Evolutionary conservation across 176 grass and related monocot species (phyloP), one percentile per base, ranked within the genome.

Genomic region (Carex scoparia): DNA sequence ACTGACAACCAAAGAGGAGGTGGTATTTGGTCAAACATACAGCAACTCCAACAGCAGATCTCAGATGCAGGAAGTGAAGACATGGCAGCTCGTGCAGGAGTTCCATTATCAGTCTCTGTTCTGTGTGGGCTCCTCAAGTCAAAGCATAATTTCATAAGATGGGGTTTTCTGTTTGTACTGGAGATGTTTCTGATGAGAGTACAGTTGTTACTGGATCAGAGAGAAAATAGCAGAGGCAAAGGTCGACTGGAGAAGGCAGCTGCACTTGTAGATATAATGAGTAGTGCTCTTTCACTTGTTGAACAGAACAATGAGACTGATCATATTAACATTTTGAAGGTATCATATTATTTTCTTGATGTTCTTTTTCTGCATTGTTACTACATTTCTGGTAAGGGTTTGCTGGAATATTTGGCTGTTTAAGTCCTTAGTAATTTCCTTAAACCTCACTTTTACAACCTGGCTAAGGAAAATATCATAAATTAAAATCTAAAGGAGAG

Each of bases 301-400:
- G 88, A 92, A 86, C 95, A 98, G 79, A 94, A 89, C 85, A 99
- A 95, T 60, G 96, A 99, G 87, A 95, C 89, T 28, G 91, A 99
- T 62, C 91, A 99, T 91, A 99, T 95, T 76, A 99, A 94, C 84
- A 99, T 99, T 81, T 87, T 99, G 74, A 99, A 99, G 96, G 96
- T 99, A 90, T 79, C 74, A 79, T 48, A n/a, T 72, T 18, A 18
- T 70, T 70, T 72, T 72, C 40, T 48, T 19, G 8, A 46, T 72
- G 37, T 79, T 58, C 54, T 79, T 57, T 33, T 79, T 77, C 48
- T 70, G 18, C 40, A 42, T 69, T 55, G 18, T 31, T 70, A 33
- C 31, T n/a, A 64, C 3, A 57, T 57, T 70, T 84, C 11, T 84
- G 63, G 1, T 57, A 23, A 23, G 7, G 69, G 23, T 23, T 46